These are phyloP conservation scores for Xylaria sp. DNA, from an alignment of 2,329 filamentous ascomycete species.

Conservation along the genomic window DNA sequence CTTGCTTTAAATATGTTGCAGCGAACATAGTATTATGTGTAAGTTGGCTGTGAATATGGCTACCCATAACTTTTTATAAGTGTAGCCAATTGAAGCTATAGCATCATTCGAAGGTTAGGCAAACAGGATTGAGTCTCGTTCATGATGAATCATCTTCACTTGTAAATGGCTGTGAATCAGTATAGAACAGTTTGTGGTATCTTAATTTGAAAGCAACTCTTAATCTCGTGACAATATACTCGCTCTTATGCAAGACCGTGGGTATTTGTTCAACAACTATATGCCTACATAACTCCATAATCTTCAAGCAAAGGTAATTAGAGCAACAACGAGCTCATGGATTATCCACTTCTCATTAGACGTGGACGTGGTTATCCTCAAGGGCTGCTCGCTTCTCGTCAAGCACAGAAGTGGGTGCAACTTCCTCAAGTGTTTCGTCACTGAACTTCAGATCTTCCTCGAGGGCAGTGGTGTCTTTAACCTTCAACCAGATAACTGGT, in stretches of 20 bases:
- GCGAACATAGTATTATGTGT: too few relatives aligned
- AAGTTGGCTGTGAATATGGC: too few relatives aligned
- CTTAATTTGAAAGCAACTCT: slow-evolving; percentile 4
- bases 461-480: slow-evolving; percentile 81
- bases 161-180: neutral
- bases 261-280: slow-evolving; percentile 1
- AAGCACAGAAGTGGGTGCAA: slow-evolving; percentile 54
- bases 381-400: slow-evolving; percentile 43
- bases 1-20: neutral
- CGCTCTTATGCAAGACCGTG: slow-evolving; percentile 2
- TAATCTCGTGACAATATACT: slow-evolving; percentile 10
- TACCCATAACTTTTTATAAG: neutral
- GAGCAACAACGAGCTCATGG: neutral
- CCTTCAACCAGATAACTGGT: slow-evolving; percentile 80
- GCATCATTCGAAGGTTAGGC: neutral
- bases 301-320: slow-evolving; percentile 8
- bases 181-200: slow-evolving; percentile 25
- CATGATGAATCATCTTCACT: slow-evolving; percentile 7
- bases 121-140: neutral
- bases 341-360: slow-evolving; percentile 12
- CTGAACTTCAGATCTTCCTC: slow-evolving; percentile 87
- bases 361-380: neutral
- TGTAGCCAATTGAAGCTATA: neutral
- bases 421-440: slow-evolving; percentile 82
- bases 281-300: slow-evolving; percentile 17